Base-by-base conservation (phyloP, 2,329 filamentous ascomycete species). In the Malbranchea zuffiana region DNA sequence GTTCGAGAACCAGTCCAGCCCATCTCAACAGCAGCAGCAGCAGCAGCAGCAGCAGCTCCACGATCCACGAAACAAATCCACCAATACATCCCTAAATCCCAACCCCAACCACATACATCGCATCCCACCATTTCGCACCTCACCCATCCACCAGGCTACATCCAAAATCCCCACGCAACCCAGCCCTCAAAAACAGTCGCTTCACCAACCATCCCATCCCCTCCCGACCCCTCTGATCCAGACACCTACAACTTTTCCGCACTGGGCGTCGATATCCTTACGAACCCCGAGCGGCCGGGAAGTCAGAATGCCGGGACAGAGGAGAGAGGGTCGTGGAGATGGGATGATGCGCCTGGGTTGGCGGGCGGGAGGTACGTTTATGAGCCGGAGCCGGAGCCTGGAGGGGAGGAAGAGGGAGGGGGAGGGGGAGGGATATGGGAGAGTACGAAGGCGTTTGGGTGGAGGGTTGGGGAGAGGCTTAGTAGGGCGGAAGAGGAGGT, bases 401-500 rank as follows among this genome's bases (percentile, higher is more conserved):
- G 69, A 78, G 47, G 70, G 82, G 42, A 71, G 72, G 42, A 71
- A 69, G 38, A 82, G 81, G 26, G 82, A 86, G 55, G 65, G 1
- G 71, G 67, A 49, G 43, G 1, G 45, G 50, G 51, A 13, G 47
- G 47, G 26, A 49, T 54, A 42, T 47, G 51, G 47, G 43, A 50
- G 28, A 44, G 44, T 3, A 48, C 50, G 21, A 44, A 48, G 26
- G 42, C 40, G 24, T 54, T 47, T 50, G 49, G 46, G 32, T 46
- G 45, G 34, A 33, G 38, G 23, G 49, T 48, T 19, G 50, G 50
- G 10, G 43, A 47, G 42, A 50, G 43, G 0, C 51, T 67, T 1
- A 73, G 69, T 0, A 52, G 63, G 44, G 75, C 71, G 40, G 58
- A 52, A 23, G 58, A 66, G n/a, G 55, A 65, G 54, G 67, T 73